Evolutionary conservation across 257 asterid genomes (phyloP), one percentile per base, ranked within the genome.

Genomic region (Ballota nigra): DNA sequence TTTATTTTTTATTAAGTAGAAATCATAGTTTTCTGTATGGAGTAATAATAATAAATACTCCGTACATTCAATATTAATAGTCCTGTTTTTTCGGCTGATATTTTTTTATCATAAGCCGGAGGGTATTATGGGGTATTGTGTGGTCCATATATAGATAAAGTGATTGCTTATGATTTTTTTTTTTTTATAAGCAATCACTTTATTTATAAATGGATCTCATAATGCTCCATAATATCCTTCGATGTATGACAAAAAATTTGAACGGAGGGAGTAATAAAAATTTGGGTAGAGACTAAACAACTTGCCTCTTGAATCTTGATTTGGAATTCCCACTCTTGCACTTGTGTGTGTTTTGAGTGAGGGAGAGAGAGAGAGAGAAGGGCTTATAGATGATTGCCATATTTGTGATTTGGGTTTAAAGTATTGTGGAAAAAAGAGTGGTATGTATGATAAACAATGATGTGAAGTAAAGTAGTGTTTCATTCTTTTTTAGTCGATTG

Each of bases 401-500:
- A 75, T 59, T 56, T 62, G 55, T 38, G 52, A 69, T 55, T 59
- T 53, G 40, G n/a, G 20, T 70, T 53, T 29, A 23, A 26, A 3
- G 18, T 58, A 49, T 71, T 49, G 41, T 61, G 67, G 52, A 43
- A 18, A n/a, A 47, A 69, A 62, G 49, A 52, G 56, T 43, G 51
- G 47, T 31, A 10, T 34, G 47, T 31, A 10, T 34, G 52, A 19
- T 55, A 52, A 28, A 59, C n/a, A 45, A 55, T 43, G 55, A 28
- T 60, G 69, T 34, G 18, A 70, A 51, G 60, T 64, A 52, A 81
- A 74, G 71, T 69, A 52, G 62, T 15, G 53, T 16, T 8, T 67
- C n/a, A 41, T 57, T 71, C 74, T 63, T 51, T 73, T 75, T 64
- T 38, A 43, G 80, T 66, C 73, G 66, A 47, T 0, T 15, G 62